Base-by-base conservation (phyloP, 805 yeast genomes). In the Saccharomycopsis javanensis region DNA sequence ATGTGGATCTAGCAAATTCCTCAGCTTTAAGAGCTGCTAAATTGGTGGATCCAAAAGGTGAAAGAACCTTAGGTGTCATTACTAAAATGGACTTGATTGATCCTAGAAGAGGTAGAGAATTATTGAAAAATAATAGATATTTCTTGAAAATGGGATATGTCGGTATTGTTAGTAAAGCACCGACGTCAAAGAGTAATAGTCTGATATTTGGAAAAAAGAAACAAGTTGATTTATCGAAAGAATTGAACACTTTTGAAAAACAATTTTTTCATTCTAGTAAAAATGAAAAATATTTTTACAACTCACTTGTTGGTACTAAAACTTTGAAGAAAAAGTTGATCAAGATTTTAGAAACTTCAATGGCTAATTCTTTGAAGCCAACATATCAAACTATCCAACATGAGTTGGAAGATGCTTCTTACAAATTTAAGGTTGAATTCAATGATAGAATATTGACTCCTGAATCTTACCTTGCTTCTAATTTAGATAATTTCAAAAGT, bases 71-170 rank as follows among this genome's bases (percentile, higher is more conserved):
- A 60, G 99, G 99, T 55, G 98, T 94, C 7, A 82, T 94, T 55
- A 94, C 99, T 3, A 94, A 94, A 68, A 70, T 95, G 69, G 99
- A 94, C 71, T 76, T 94, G 55, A 96, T 95, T 1, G 86, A 83
- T 25, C 86, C 97, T 0, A 78, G 77, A 50, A 70, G 75, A 15
- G 99, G 96, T 0, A 78, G 80, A 53, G 75, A 73, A 6, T 79
- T 88, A 20, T 73, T 94, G 60, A 77, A 79, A 30, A 92, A 92
- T 70, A 82, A 78, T 62, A 87, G 84, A 65, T 95, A 95, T 66
- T 98, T 99, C 0, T 74, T 94, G 60, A 83, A 79, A 64, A 88
- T 94, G 96, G 99, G 99, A 0, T 94, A 94, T 68, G 98, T 94
- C 20, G 99, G 99, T 57, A 98, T 95, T n/a, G 85, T 95, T 18